These are phyloP conservation scores for Brassica incana DNA, from an alignment of 345 rosid genomes.

Conservation along the genomic window DNA sequence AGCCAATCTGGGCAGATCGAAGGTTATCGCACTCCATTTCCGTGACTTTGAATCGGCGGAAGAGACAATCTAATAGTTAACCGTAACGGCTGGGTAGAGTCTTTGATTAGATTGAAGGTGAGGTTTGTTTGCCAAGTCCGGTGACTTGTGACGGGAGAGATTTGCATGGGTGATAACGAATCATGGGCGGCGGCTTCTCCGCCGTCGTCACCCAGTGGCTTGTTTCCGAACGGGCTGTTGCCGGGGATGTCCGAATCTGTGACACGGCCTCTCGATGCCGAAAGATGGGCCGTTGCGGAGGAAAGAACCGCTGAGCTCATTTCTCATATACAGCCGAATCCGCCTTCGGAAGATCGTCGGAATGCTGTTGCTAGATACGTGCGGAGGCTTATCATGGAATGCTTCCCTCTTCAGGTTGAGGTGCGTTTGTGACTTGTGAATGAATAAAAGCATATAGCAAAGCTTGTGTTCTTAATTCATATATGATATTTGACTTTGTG, in stretches of 20 bases:
- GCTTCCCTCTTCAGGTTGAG: constrained; percentile 75
- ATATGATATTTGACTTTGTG: too few relatives aligned
- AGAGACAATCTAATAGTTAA: constrained; percentile 9
- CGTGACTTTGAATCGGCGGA: background rate
- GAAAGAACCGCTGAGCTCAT: constrained; percentile 84
- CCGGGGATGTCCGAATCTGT: constrained; percentile 75
- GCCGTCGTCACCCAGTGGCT: constrained; percentile 62
- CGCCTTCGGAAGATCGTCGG: constrained; percentile 80
- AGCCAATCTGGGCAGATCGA: background rate
- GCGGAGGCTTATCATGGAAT: constrained; percentile 68
- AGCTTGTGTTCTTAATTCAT: too few relatives aligned
- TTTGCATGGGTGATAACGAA: constrained; percentile 88
- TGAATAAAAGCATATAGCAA: too few relatives aligned
- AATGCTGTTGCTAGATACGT: constrained; percentile 88
- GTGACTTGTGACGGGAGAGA: constrained; percentile 26
- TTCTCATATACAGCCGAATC: constrained; percentile 78
- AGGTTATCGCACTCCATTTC: background rate
- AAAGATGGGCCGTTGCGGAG: constrained; percentile 87
- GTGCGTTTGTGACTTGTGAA: background rate
- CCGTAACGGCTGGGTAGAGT: constrained; percentile 20
- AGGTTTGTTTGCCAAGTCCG: constrained; percentile 16
- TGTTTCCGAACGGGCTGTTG: constrained; percentile 75
- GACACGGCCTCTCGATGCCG: constrained; percentile 52
- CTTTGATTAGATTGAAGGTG: constrained; percentile 16
- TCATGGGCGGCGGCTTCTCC: constrained; percentile 58